These are phyloP conservation scores for Primulina eburnea DNA, from an alignment of 257 asterid genomes.

Conservation along the genomic window DNA sequence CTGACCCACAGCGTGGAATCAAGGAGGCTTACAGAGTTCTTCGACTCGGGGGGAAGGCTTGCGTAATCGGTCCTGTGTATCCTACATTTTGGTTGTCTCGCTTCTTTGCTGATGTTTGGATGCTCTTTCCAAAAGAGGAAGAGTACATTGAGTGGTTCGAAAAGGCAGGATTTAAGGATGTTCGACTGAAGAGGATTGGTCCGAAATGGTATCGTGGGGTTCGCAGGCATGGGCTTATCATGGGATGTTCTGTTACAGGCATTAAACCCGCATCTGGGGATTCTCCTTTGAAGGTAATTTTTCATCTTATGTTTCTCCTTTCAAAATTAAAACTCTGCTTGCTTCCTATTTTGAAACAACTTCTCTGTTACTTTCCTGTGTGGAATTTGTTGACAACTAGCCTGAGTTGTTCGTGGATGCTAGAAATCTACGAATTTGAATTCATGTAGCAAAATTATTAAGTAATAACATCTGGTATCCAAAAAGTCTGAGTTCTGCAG, in stretches of 20 bases:
- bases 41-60: constrained; percentile 84
- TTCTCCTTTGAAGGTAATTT: constrained; percentile 80
- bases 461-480: not conserved
- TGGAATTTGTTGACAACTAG: not conserved
- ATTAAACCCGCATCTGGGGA: constrained; percentile 85
- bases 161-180: constrained; percentile 88
- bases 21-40: constrained; percentile 90
- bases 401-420: not conserved
- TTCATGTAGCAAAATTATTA: not conserved
- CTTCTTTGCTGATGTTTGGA: constrained; percentile 94
- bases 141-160: constrained; percentile 94
- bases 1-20: constrained; percentile 98
- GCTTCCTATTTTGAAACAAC: not conserved
- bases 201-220: constrained; percentile 99
- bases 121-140: constrained; percentile 98
- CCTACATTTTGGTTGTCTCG: constrained; percentile 91
- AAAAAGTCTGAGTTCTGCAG: not conserved
- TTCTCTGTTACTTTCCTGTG: not conserved
- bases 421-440: not conserved
- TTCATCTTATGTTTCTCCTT: constrained; percentile 5
- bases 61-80: constrained; percentile 89
- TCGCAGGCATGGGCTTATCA: constrained; percentile 92
- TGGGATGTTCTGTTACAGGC: constrained; percentile 97
- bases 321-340: not conserved
- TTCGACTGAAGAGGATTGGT: constrained; percentile 85